These are phyloP conservation scores for Musa itinerans DNA, from an alignment of 176 grass and related monocot species.

Conservation along the genomic window DNA sequence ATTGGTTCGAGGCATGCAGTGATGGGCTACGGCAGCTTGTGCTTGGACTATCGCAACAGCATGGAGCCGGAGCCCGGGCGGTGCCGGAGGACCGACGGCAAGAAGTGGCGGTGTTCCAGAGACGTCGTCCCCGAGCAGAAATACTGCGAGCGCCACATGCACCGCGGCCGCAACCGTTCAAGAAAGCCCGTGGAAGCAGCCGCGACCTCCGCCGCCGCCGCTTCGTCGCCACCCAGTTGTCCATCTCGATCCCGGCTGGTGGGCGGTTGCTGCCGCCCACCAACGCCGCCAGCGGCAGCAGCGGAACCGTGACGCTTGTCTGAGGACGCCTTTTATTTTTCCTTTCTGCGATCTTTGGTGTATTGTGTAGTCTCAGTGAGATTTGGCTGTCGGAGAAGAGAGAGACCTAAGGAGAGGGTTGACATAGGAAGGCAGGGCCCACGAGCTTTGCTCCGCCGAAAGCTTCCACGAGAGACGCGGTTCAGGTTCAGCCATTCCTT, in stretches of 20 bases:
- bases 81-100: constrained; percentile 85
- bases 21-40: constrained; percentile 76
- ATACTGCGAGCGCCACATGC: constrained; percentile 38
- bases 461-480: no score
- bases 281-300: constrained; percentile 6
- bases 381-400: neutral
- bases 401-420: no score
- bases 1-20: constrained; percentile 24
- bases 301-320: constrained; percentile 9
- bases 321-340: neutral
- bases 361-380: neutral
- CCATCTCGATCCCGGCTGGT: neutral
- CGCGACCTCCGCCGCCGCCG: neutral
- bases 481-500: no score
- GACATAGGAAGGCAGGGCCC: no score
- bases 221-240: neutral
- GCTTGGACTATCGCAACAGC: constrained; percentile 88
- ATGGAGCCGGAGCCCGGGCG: constrained; percentile 91
- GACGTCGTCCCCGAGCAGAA: constrained; percentile 76
- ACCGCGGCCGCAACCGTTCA: no score
- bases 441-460: no score
- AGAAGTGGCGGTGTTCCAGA: constrained; percentile 95
- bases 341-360: neutral
- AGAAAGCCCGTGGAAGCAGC: neutral
- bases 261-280: neutral